Evolutionary conservation across 2,329 filamentous ascomycete genomes (phyloP).

Genomic region (Sphaerulina populicola): DNA sequence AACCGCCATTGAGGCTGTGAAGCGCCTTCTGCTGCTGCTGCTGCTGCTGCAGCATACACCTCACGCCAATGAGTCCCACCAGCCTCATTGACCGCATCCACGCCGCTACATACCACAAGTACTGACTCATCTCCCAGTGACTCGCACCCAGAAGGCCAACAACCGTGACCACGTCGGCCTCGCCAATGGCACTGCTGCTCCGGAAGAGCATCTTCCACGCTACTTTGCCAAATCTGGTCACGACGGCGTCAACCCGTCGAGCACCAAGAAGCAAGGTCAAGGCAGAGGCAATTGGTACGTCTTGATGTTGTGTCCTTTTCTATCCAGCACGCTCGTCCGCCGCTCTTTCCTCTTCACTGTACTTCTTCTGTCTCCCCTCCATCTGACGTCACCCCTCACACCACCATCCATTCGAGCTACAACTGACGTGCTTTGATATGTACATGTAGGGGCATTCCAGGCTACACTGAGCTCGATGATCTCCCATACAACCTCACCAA

Average conservation of each 20-base stretch:
- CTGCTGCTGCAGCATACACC: too few species aligned
- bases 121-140: conserved; percentile 55
- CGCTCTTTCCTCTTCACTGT: conserved; percentile 10
- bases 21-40: neutral
- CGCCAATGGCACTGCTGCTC: conserved; percentile 61
- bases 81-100: neutral
- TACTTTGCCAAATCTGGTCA: conserved; percentile 88
- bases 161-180: conserved; percentile 80
- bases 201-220: conserved; percentile 70
- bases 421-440: conserved; percentile 1
- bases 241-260: conserved; percentile 73
- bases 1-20: neutral
- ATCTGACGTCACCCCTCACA: neutral
- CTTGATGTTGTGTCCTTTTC: neutral
- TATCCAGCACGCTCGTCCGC: conserved; percentile 1
- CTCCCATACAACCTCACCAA: conserved; percentile 77
- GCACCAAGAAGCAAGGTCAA: conserved; percentile 92
- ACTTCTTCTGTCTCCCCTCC: neutral
- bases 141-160: conserved; percentile 92
- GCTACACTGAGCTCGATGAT: conserved; percentile 71
- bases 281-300: conserved; percentile 90
- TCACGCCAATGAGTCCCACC: conserved; percentile 9
- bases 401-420: neutral
- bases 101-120: neutral
- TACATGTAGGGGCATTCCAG: conserved; percentile 63